Evolutionary conservation across 176 grass and related monocot genomes (phyloP).

Genomic region (Oryza glumipatula): DNA sequence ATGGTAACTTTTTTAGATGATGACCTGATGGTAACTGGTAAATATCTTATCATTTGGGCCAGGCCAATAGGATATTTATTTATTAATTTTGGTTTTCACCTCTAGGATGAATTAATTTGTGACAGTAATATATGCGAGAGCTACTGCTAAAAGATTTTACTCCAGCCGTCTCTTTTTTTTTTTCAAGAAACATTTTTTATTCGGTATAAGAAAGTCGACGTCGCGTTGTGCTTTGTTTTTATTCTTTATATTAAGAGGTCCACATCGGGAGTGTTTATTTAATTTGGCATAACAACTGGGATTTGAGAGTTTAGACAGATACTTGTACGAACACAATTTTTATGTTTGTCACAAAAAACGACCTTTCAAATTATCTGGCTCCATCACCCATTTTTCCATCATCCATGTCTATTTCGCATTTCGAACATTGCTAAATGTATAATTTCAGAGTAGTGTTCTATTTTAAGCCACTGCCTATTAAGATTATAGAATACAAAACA

Average conservation of each 20-base stretch:
- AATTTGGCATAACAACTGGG: not conserved
- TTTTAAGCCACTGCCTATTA: not conserved
- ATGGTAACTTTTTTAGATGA: too few species aligned
- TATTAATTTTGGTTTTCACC: not conserved
- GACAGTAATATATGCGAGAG: not conserved
- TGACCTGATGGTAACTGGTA: not conserved
- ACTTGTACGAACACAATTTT: not conserved
- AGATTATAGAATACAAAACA: too few species aligned
- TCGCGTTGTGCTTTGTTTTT: not conserved
- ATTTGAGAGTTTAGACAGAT: not conserved
- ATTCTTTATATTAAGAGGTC: not conserved
- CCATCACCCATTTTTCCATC: not conserved
- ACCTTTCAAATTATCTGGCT: not conserved
- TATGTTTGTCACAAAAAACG: not conserved
- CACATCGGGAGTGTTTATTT: not conserved
- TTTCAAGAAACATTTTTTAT: not conserved
- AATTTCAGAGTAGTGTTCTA: not conserved
- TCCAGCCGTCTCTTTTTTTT: not conserved
- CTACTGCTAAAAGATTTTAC: not conserved
- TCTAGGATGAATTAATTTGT: not conserved
- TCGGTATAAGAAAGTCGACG: not conserved
- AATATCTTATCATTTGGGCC: not conserved
- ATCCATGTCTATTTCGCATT: not conserved
- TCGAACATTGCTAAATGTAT: not conserved
- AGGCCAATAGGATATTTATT: not conserved